phyloP scores from a whole-genome alignment of 108 stramenopile genomes.

The Cyclotella sp. region DNA sequence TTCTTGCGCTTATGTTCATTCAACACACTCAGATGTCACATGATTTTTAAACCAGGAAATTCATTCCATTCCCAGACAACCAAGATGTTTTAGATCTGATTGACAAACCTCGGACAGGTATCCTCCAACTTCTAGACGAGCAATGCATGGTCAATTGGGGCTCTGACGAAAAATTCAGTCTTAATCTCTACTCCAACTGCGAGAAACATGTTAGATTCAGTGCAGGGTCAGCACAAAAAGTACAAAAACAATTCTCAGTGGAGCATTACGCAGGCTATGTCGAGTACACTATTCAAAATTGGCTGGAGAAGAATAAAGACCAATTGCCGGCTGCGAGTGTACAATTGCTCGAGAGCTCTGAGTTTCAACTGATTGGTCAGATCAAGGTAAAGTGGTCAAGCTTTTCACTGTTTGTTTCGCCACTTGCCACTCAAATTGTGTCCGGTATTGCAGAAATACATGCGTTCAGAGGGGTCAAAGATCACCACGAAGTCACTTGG shows the following conservation, averaged over 20 bases:
- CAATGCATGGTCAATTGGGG: constrained; percentile 75
- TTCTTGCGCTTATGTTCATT: neutral
- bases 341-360: constrained; percentile 76
- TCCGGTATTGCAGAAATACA: constrained; percentile 39
- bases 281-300: constrained; percentile 79
- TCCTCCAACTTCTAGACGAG: constrained; percentile 85
- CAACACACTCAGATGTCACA: neutral
- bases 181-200: constrained; percentile 69
- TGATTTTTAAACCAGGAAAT: constrained; percentile 48
- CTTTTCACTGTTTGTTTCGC: neutral
- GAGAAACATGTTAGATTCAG: constrained; percentile 57
- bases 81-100: constrained; percentile 92
- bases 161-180: constrained; percentile 68
- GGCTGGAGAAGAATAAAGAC: constrained; percentile 95
- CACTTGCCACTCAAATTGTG: neutral
- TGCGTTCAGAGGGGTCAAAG: constrained; percentile 52
- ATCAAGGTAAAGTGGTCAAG: constrained; percentile 41
- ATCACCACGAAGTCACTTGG: constrained; percentile 67
- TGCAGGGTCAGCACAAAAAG: constrained; percentile 64
- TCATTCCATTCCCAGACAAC: constrained; percentile 94
- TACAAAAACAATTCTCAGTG: constrained; percentile 72
- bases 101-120: constrained; percentile 82
- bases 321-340: constrained; percentile 87
- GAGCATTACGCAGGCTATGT: constrained; percentile 94
- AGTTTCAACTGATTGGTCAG: constrained; percentile 48